Conservation (phyloP, 2,329 filamentous ascomycete species). For the Akanthomyces lecanii region DNA sequence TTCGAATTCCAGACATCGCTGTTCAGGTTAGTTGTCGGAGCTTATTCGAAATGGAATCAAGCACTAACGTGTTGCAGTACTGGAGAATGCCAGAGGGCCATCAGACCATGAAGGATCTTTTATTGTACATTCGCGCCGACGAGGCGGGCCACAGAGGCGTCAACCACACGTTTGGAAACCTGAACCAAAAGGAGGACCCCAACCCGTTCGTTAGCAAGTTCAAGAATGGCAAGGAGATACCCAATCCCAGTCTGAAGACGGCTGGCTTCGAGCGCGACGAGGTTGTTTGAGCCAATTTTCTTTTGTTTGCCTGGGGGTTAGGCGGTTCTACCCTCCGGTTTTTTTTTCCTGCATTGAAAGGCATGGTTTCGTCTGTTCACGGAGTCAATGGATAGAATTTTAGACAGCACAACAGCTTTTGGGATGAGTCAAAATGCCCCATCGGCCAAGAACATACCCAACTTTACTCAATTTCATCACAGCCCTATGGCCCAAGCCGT, state of each 20-base stretch:
- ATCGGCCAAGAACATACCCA: constrained; percentile 1
- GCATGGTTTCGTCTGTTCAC: neutral
- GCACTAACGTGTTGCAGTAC: constrained; percentile 47
- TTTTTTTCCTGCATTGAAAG: neutral
- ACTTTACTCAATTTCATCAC: neutral
- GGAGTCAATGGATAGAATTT: neutral
- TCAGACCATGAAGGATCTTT: constrained; percentile 77
- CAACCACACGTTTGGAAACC: constrained; percentile 89
- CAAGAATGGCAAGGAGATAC: constrained; percentile 61
- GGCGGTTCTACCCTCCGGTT: neutral
- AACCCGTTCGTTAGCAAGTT: constrained; percentile 89
- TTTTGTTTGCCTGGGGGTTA: neutral
- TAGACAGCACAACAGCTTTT: neutral
- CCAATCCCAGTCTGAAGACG: constrained; percentile 62
- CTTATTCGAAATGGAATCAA: neutral
- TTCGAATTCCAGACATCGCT: constrained; percentile 82
- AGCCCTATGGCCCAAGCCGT: neutral
- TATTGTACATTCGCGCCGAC: constrained; percentile 85
- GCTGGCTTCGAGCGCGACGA: constrained; percentile 82
- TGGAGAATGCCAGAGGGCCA: constrained; percentile 89
- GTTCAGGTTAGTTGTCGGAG: constrained; percentile 44
- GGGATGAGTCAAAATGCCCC: neutral
- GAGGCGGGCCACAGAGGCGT: constrained; percentile 90
- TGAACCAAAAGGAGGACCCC: constrained; percentile 79
- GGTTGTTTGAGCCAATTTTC: constrained; percentile 50